Evolutionary conservation across 306 rosid genomes (phyloP).

Genomic region (Cicer pinnatifidum): DNA sequence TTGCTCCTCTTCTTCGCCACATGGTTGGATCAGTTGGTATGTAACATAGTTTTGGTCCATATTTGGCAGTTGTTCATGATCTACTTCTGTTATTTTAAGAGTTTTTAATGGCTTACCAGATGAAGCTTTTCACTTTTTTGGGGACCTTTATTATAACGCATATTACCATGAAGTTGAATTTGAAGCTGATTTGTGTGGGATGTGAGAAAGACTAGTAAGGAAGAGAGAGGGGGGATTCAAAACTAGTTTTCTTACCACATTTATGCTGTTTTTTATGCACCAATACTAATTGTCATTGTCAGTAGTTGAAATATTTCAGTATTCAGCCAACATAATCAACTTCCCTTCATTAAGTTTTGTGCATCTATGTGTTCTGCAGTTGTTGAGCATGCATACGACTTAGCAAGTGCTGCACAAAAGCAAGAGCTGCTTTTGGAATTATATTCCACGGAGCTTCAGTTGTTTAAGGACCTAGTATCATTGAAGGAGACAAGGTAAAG

Average conservation of each 20-base stretch:
- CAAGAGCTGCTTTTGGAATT: constrained; percentile 80
- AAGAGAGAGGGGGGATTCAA: neutral
- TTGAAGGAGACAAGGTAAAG: constrained; percentile 83
- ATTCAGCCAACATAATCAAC: constrained; percentile 8
- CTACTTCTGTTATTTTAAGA: constrained; percentile 5
- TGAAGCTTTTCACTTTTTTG: constrained; percentile 5
- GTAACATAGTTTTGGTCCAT: constrained; percentile 34
- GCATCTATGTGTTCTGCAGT: constrained; percentile 55
- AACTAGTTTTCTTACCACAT: neutral
- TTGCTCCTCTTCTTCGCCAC: constrained; percentile 92
- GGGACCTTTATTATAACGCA: neutral
- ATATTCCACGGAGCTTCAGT: constrained; percentile 78
- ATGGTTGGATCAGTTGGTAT: constrained; percentile 95
- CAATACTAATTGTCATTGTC: constrained; percentile 24
- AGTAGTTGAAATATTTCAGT: constrained; percentile 25
- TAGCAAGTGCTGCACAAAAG: constrained; percentile 80
- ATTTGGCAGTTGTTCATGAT: constrained; percentile 7
- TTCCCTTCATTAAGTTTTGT: constrained; percentile 35
- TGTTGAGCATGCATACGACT: constrained; percentile 82
- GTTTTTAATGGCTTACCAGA: constrained; percentile 5
- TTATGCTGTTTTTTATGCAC: constrained; percentile 39
- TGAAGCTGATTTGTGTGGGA: constrained; percentile 25
- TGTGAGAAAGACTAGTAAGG: constrained; percentile 15
- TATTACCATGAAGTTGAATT: constrained; percentile 22
- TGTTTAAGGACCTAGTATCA: constrained; percentile 79